Percentiles rank a stretch among this genome's conserved stretches.
Evolutionary conservation across 176 grass and related monocot species (phyloP).

Genomic region (Oryza longistaminata): DNA sequence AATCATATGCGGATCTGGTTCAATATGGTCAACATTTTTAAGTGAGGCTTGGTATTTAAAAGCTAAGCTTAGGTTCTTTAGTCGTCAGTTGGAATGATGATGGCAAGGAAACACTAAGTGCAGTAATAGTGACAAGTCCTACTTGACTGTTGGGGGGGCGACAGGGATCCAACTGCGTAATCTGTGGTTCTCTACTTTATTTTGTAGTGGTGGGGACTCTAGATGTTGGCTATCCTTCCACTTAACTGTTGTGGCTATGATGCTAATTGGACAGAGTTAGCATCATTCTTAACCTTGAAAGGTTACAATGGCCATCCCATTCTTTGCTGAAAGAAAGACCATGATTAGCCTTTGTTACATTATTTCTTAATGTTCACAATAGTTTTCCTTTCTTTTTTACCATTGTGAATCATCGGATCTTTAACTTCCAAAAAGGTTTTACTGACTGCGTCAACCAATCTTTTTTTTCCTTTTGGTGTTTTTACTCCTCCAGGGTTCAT

Average conservation of each 20-base stretch:
- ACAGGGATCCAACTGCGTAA: conserved; percentile 28
- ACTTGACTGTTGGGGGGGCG: conserved; percentile 9
- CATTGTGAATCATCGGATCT: not conserved
- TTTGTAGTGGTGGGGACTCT: conserved; percentile 22
- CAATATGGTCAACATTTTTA: conserved; percentile 10
- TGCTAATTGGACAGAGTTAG: conserved; percentile 4
- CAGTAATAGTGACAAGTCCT: conserved; percentile 19
- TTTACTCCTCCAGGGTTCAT: conserved; percentile 61
- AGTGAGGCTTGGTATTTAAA: conserved; percentile 23
- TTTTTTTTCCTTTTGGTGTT: not conserved
- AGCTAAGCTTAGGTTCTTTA: conserved; percentile 20
- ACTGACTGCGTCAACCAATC: not conserved
- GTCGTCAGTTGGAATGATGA: conserved; percentile 33
- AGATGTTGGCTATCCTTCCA: conserved; percentile 14
- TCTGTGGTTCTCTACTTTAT: conserved; percentile 1
- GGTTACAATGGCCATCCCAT: not conserved
- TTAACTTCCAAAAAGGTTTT: not conserved
- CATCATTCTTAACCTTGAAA: not conserved
- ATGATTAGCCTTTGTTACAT: conserved; percentile 27
- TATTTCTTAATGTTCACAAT: conserved; percentile 5
- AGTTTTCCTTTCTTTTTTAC: not conserved
- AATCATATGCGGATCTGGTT: not conserved
- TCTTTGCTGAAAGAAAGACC: conserved; percentile 15
- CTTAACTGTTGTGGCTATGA: conserved; percentile 15
- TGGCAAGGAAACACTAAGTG: conserved; percentile 16